Evolutionary conservation across 140 eudicot genomes (phyloP).

Genomic region (Ambrosia hybrid): DNA sequence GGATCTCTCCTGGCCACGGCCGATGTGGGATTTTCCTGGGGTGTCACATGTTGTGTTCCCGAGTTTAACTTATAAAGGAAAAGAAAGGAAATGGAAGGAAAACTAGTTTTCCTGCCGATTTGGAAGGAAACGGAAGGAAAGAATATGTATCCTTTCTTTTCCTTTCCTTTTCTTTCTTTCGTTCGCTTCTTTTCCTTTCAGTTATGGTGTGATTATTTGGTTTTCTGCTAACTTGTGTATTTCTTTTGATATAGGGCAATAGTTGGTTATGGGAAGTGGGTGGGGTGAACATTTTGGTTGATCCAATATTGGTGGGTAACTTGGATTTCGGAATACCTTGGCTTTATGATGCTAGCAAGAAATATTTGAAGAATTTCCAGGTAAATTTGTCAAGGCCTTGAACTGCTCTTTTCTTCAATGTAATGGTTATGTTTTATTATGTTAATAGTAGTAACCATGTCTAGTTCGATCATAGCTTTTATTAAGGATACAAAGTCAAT

Average conservation of each 20-base stretch:
- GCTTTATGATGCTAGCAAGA: slow-evolving; percentile 95
- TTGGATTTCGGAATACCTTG: slow-evolving; percentile 93
- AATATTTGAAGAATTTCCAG: slow-evolving; percentile 69
- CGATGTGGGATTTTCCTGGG: too few relatives aligned
- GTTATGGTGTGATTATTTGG: background rate
- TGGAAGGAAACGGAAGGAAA: too few relatives aligned
- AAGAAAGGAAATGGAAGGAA: too few relatives aligned
- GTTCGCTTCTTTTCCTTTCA: too few relatives aligned
- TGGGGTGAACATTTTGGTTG: slow-evolving; percentile 78
- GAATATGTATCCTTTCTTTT: too few relatives aligned
- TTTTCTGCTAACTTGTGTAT: background rate
- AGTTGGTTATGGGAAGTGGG: slow-evolving; percentile 98
- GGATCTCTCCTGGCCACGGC: too few relatives aligned
- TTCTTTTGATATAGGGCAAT: slow-evolving; percentile 62
- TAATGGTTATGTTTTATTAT: background rate
- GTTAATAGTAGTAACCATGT: background rate
- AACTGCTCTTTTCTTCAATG: background rate
- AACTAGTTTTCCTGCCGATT: too few relatives aligned
- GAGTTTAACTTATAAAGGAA: too few relatives aligned
- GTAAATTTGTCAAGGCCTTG: slow-evolving; percentile 27
- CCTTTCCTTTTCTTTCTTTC: too few relatives aligned
- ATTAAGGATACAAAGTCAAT: too few relatives aligned
- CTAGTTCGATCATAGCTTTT: background rate
- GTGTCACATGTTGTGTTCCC: too few relatives aligned
- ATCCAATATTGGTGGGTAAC: slow-evolving; percentile 90